Conservation (phyloP, 192 early-diverging fungal genomes). For the Linnemannia hyalina region DNA sequence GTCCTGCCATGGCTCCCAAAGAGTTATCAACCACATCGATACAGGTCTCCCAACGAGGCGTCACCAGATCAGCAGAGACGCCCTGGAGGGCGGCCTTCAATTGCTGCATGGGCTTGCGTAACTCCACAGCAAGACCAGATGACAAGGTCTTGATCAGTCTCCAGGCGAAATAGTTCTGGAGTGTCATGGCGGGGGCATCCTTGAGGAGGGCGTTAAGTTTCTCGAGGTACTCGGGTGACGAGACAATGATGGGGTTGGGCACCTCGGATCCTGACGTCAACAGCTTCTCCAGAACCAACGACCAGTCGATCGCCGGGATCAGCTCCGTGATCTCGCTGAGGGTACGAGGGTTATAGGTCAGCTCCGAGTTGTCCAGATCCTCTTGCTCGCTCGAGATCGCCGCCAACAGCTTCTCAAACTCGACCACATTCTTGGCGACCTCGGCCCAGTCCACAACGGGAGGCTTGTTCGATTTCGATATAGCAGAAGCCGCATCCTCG, state of each 20-base stretch:
- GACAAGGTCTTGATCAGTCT: slow-evolving; percentile 54
- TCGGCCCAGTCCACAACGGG: slow-evolving; percentile 33
- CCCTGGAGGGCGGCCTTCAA: slow-evolving; percentile 59
- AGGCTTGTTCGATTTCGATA: background rate
- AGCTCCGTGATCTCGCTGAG: slow-evolving; percentile 45
- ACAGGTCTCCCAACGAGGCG: slow-evolving; percentile 66
- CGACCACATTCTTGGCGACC: slow-evolving; percentile 63
- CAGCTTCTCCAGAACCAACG: slow-evolving; percentile 34
- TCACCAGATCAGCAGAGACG: slow-evolving; percentile 57
- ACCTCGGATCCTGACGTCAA: slow-evolving; percentile 5
- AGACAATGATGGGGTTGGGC: slow-evolving; percentile 61
- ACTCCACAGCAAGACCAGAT: slow-evolving; percentile 52
- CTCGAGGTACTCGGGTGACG: slow-evolving; percentile 60
- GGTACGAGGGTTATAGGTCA: slow-evolving; percentile 62
- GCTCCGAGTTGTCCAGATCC: slow-evolving; percentile 63
- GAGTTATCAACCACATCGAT: slow-evolving; percentile 43
- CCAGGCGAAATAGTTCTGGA: slow-evolving; percentile 71
- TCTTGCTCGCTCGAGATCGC: slow-evolving; percentile 61
- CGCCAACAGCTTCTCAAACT: slow-evolving; percentile 71
- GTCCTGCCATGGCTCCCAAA: slow-evolving; percentile 57
- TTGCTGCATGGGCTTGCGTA: slow-evolving; percentile 54
- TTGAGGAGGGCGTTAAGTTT: slow-evolving; percentile 56
- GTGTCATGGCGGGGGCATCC: slow-evolving; percentile 42
- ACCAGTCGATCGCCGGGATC: slow-evolving; percentile 60
- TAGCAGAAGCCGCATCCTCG: background rate